Base-by-base conservation (phyloP, 768 basidiomycete species). In the Sporobolomyces pararoseus region DNA sequence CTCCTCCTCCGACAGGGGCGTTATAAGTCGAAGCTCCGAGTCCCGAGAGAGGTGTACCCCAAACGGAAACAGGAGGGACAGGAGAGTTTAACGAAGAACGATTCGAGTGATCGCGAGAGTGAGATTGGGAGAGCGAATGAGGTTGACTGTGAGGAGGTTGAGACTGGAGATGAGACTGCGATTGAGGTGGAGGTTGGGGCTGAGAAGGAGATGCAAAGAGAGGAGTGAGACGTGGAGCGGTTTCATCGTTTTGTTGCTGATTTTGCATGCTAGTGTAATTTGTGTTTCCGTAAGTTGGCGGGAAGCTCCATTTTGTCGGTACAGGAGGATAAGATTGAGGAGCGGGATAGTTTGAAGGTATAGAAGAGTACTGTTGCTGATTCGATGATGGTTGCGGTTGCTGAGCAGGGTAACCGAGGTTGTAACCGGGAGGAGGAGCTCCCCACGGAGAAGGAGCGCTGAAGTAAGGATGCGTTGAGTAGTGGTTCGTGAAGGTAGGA, bases 51-150 rank as follows among this genome's bases (percentile, higher is more conserved):
- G 50, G 50, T 29, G 53, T n/a, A 9, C 27, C 53, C 53, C 31
- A 55, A 34, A 4, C 10, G 6, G 53, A 3, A 23, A 17, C 35
- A 19, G 53, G 53, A 34, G 53, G 35, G 35, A 34, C 29, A 10
- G 35, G 34, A 17, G n/a, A n/a, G n/a, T n/a, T n/a, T n/a, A n/a
- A n/a, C n/a, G 53, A 55, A 23, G 53, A 55, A 16, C 53, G 53
- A 55, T 23, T 55, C 53, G 53, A 55, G 21, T 55, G 31, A 4
- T 55, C 53, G 7, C 42, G 25, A 31, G 58, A 46, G 17, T 60
- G 42, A 2, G 44, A 29, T 25, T 29, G 58, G 2, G 39, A 46
- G 46, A 29, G 9, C 6, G 42, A 46, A 59, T 53, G 52, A 17
- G n/a, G n/a, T n/a, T n/a, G n/a, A n/a, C n/a, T n/a, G n/a, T n/a